Evolutionary conservation across 768 basidiomycete genomes (phyloP).

Genomic region (Psilocybe azurescens): DNA sequence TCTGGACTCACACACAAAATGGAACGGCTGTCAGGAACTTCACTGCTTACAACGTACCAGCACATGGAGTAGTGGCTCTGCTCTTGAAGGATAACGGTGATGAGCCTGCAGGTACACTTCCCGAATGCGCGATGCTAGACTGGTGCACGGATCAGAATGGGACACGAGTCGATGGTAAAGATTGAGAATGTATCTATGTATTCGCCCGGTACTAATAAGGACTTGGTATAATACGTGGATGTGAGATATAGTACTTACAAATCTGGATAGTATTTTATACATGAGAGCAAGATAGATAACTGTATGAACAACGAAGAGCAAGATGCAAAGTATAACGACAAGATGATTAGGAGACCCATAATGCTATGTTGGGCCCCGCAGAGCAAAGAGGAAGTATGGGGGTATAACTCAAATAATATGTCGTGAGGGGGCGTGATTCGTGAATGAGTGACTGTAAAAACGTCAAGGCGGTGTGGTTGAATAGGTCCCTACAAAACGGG

Average conservation of each 20-base stretch:
- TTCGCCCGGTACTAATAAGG: background rate
- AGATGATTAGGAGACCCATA: background rate
- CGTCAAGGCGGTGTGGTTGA: conserved; percentile 2
- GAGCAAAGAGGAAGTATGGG: background rate
- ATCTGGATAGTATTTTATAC: conserved; percentile 2
- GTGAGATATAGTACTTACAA: background rate
- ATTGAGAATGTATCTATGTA: conserved; percentile 3
- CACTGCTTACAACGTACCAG: conserved; percentile 55
- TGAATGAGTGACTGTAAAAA: background rate
- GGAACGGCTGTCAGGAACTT: conserved; percentile 68
- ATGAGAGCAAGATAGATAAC: conserved; percentile 9
- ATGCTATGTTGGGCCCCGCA: background rate
- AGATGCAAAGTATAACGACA: conserved; percentile 7
- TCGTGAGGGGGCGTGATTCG: background rate
- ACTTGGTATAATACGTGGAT: conserved; percentile 10
- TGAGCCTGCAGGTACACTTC: conserved; percentile 62
- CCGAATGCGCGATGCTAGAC: conserved; percentile 58
- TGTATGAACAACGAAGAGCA: conserved; percentile 10
- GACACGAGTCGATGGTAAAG: conserved; percentile 7
- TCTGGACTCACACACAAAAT: conserved; percentile 77
- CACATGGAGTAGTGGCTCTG: conserved; percentile 74
- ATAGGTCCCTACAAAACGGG: conserved; percentile 16
- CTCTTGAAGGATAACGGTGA: conserved; percentile 70
- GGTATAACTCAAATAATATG: background rate
- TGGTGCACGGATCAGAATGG: conserved; percentile 70